Conservation (phyloP, 2,329 filamentous ascomycete genomes). For the Ophiosphaerella korrae region DNA sequence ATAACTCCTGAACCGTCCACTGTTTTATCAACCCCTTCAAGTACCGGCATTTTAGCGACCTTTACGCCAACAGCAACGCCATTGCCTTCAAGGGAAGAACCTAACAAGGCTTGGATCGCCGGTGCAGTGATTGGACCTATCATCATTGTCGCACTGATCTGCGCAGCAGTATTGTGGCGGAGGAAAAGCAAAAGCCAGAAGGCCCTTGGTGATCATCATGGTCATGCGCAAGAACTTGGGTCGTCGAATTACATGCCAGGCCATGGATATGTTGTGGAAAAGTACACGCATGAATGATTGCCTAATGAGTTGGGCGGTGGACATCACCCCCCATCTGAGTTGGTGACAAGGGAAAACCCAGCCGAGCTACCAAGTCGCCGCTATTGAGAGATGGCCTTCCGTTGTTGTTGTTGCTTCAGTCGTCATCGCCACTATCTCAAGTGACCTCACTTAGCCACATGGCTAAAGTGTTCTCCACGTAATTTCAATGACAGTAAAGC, state of each 20-base stretch:
- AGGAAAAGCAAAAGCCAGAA: not conserved
- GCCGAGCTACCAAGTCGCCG: not conserved
- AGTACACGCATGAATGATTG: not conserved
- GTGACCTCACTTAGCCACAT: no score
- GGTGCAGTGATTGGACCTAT: slow-evolving; percentile 1
- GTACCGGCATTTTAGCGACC: not conserved
- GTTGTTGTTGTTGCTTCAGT: no score
- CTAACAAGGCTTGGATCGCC: slow-evolving; percentile 2
- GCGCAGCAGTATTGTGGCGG: not conserved
- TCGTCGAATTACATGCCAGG: not conserved
- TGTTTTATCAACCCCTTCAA: not conserved
- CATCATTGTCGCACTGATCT: not conserved
- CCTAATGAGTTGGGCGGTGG: not conserved
- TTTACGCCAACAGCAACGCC: not conserved
- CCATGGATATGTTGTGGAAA: not conserved
- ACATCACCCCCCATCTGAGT: not conserved
- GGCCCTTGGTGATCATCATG: not conserved
- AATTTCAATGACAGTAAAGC: no score
- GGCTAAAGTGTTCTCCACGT: no score
- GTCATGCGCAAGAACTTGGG: not conserved
- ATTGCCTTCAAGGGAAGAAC: not conserved
- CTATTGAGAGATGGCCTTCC: not conserved
- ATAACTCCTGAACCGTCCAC: not conserved
- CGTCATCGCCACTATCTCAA: no score
- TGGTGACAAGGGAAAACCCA: not conserved